These are phyloP conservation scores for Boeremia exigua DNA, from an alignment of 2,329 filamentous ascomycete genomes.

Conservation along the genomic window DNA sequence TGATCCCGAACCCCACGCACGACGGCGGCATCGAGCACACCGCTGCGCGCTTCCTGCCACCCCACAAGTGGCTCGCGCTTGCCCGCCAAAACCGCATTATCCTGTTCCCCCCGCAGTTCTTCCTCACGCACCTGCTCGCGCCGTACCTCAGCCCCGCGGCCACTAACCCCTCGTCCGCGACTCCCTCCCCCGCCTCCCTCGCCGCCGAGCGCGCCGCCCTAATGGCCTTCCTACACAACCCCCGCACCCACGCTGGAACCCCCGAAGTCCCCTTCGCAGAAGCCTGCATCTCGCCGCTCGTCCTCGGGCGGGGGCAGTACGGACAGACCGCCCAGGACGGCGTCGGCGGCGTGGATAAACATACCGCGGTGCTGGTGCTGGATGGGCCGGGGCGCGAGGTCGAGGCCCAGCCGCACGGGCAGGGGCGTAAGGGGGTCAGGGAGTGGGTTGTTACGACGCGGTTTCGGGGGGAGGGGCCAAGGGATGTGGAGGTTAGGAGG, in stretches of 20 bases:
- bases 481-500: slow-evolving; percentile 60
- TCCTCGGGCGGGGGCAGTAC: slow-evolving; percentile 48
- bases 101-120: slow-evolving; percentile 89
- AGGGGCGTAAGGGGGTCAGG: slow-evolving; percentile 57
- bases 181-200: slow-evolving; percentile 48
- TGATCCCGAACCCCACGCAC: slow-evolving; percentile 71
- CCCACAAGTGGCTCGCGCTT: slow-evolving; percentile 70
- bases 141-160: slow-evolving; percentile 56
- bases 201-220: slow-evolving; percentile 40
- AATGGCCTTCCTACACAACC: slow-evolving; percentile 60
- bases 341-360: slow-evolving; percentile 51
- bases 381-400: slow-evolving; percentile 64
- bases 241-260: slow-evolving; percentile 46
- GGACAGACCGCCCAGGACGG: slow-evolving; percentile 39
- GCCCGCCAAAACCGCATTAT: slow-evolving; percentile 73
- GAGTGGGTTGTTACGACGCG: slow-evolving; percentile 64
- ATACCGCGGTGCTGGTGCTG: slow-evolving; percentile 59
- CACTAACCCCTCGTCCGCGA: slow-evolving; percentile 28
- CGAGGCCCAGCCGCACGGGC: slow-evolving; percentile 53
- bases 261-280: slow-evolving; percentile 51
- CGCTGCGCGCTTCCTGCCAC: slow-evolving; percentile 77
- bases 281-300: slow-evolving; percentile 51
- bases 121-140: slow-evolving; percentile 68
- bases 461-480: slow-evolving; percentile 63
- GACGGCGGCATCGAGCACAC: slow-evolving; percentile 76